Percentiles rank a stretch among this genome's conserved stretches.
phyloP scores from a whole-genome alignment of 768 basidiomycete genomes.

The Holtermannia corniformis region DNA sequence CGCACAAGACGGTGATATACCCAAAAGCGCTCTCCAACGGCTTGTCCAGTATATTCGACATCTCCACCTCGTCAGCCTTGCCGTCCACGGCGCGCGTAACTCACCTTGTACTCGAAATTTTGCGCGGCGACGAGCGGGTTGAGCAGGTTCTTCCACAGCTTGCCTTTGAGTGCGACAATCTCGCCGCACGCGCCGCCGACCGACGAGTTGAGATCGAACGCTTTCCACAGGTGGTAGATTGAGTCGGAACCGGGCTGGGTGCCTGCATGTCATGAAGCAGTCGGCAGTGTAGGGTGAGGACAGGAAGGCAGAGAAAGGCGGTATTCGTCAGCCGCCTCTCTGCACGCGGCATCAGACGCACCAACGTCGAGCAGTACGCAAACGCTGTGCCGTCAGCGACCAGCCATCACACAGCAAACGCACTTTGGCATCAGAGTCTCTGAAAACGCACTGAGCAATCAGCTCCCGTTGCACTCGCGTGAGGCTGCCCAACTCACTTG shows the following conservation, averaged over 20 bases:
- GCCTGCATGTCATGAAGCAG: too few species aligned
- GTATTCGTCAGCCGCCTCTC: too few species aligned
- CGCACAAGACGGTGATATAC: conserved; percentile 73
- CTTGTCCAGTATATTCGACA: conserved; percentile 78
- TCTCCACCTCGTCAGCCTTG: conserved; percentile 1
- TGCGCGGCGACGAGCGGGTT: conserved; percentile 88
- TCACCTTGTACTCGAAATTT: conserved; percentile 81
- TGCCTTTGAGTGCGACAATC: conserved; percentile 84
- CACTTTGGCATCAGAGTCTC: conserved; percentile 31
- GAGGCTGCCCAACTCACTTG: conserved; percentile 45
- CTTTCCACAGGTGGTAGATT: conserved; percentile 91
- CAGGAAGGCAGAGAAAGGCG: too few species aligned
- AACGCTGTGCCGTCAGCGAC: conserved; percentile 64
- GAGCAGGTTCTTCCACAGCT: conserved; percentile 66
- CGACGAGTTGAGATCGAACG: conserved; percentile 59
- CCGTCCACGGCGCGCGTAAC: neutral
- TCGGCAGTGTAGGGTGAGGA: too few species aligned
- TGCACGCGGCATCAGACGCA: too few species aligned
- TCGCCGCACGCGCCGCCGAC: conserved; percentile 97
- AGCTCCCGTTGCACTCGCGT: neutral
- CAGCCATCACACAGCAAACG: conserved; percentile 54
- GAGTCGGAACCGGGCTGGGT: conserved; percentile 80
- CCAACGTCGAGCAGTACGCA: conserved; percentile 91
- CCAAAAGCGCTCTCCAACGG: conserved; percentile 50
- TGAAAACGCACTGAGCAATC: conserved; percentile 31